A percentile compares a stretch with the other conserved stretches of the same genome.
Conservation (phyloP, 768 basidiomycete genomes). For the Mycena haematopus region DNA sequence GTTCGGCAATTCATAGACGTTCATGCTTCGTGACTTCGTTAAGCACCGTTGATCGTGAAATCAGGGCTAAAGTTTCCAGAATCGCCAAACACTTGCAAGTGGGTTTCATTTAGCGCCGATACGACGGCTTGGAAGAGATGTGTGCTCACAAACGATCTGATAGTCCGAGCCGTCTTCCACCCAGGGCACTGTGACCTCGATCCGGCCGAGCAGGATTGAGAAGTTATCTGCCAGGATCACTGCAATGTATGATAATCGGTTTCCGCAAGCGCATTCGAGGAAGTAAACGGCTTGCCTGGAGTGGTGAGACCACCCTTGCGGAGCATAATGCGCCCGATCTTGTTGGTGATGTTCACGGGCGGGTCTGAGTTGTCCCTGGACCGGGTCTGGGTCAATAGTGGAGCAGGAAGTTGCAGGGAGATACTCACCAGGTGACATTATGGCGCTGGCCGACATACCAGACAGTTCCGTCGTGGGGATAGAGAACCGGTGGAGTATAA, state of each 20-base stretch:
- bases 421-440: constrained; percentile 31
- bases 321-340: constrained; percentile 36
- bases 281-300: constrained; percentile 28
- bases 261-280: background rate
- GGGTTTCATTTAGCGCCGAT: background rate
- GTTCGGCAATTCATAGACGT: background rate
- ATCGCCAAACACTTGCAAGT: constrained; percentile 41
- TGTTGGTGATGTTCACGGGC: constrained; percentile 42
- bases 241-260: constrained; percentile 6
- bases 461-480: constrained; percentile 28
- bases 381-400: background rate
- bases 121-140: too few relatives aligned
- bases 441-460: constrained; percentile 29
- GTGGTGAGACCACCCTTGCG: constrained; percentile 32
- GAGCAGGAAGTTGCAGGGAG: background rate
- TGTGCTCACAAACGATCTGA: constrained; percentile 33
- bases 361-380: constrained; percentile 38
- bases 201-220: constrained; percentile 36
- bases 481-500: constrained; percentile 28
- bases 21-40: background rate
- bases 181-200: constrained; percentile 36
- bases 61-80: constrained; percentile 44
- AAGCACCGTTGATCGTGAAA: constrained; percentile 36
- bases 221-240: constrained; percentile 37
- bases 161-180: constrained; percentile 39